Evolutionary conservation across 2,329 filamentous ascomycete genomes (phyloP).

Genomic region (Diplocarpon mali): DNA sequence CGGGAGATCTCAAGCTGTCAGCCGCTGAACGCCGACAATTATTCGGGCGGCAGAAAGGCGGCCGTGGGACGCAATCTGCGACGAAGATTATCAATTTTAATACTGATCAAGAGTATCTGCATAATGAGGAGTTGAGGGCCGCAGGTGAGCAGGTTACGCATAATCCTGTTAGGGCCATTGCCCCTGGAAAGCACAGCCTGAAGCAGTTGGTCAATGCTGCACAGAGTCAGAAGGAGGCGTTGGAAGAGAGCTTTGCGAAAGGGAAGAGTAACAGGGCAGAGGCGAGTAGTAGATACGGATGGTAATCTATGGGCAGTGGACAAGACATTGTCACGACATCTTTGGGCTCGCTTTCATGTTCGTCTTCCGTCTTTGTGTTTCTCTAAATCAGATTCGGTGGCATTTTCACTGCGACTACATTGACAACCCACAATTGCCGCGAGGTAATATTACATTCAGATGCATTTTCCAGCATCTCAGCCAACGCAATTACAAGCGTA

Average conservation of each 20-base stretch:
- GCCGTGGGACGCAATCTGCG: conserved; percentile 31
- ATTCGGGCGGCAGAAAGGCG: conserved; percentile 56
- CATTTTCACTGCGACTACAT: too few species aligned
- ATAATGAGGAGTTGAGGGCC: conserved; percentile 68
- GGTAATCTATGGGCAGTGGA: conserved; percentile 34
- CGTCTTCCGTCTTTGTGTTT: too few species aligned
- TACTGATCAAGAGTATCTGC: conserved; percentile 74
- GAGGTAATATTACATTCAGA: too few species aligned
- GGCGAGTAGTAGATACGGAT: conserved; percentile 75
- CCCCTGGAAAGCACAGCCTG: conserved; percentile 81
- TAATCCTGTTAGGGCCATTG: conserved; percentile 72
- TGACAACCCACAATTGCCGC: too few species aligned
- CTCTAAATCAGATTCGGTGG: too few species aligned
- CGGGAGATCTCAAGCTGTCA: conserved; percentile 68
- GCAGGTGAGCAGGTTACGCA: conserved; percentile 59
- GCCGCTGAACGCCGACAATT: conserved; percentile 69
- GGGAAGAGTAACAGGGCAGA: conserved; percentile 72
- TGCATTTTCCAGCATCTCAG: too few species aligned
- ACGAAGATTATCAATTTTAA: conserved; percentile 77
- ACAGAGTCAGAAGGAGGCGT: conserved; percentile 68
- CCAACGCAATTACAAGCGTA: too few species aligned
- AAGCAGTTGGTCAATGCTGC: conserved; percentile 79
- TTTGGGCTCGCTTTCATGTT: too few species aligned
- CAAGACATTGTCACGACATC: too few species aligned
- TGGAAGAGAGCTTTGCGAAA: conserved; percentile 85